Base-by-base conservation (phyloP, 192 early-diverging fungal genomes). In the Umbelopsis ramanniana region DNA sequence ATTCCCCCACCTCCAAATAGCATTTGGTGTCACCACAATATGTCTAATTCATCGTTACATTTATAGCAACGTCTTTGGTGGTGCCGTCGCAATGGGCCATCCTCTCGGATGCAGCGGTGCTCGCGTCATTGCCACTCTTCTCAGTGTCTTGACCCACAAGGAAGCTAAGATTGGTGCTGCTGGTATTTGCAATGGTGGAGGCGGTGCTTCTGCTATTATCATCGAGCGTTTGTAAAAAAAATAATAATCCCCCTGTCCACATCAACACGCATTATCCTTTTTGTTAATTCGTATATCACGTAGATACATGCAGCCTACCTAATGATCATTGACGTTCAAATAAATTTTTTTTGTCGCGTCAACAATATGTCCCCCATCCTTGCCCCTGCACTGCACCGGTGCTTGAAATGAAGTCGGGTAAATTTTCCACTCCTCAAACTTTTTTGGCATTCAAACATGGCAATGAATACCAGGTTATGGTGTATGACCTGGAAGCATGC, bases 51-150 rank as follows among this genome's bases (percentile, higher is more conserved):
- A 11, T 15, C 14, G 37, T 17, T 19, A 0, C 3, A n/a, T 52
- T 10, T 66, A 17, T 72, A 72, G 71, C 47, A 99, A 99, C 73
- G 87, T 93, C n/a, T 89, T 90, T 79, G 97, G 97, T 70, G 97
- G 97, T 57, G 96, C 97, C 33, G 96, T 98, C 35, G 94, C 94
- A 0, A 86, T 97, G 50, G 97, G 97, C n/a, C 97, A 99, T 80
- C 97, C 97, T 67, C 86, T 99, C n/a, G 97, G 97, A 46, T 96
- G 94, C 72, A 93, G 93, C 19, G 97, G 96, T 60, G 94, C 95
- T 29, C 87, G 96, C 63, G 90, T 99, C 52, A 86, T 98, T 69
- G 89, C 89, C 24, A 93, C 96, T 3, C 77, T 98, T 66, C 82
- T 89, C 52, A 91, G 76, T 35, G 88, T 94, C 19, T 85, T 99